Evolutionary conservation across 306 rosid genomes (phyloP), one percentile per base, ranked within the genome.

Genomic region (Dryas octopetala): DNA sequence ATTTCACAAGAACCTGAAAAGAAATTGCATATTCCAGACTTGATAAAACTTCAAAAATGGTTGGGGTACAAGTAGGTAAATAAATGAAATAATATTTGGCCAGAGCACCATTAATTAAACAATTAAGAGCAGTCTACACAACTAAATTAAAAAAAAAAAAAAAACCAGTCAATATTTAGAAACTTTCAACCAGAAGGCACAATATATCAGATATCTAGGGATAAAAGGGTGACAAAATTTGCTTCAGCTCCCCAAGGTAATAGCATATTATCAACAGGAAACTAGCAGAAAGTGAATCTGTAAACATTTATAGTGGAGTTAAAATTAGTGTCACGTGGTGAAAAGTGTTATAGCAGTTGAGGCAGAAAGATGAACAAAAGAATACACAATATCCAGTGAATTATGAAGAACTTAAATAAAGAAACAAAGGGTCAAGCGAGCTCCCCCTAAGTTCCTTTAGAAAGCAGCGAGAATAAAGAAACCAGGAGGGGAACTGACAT

Each of bases 1-100:
- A 79, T 48, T 60, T 85, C 89, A 81, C 15, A 32, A 68, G 90
- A 79, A 76, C 87, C 97, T 90, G 88, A 57, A 79, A 83, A 57
- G 55, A 86, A 64, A 70, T 68, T 51, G 68, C 70, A 79, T 71
- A 68, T 66, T 28, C 64, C 53, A 60, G 58, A 55, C 52, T 61
- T 52, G 55, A n/a, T 57, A 70, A 63, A 26, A 70, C 59, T 60
- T 65, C 17, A 54, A 10, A 9, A 43, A 40, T 5, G 11, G 16
- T 70, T 0, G 32, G 26, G 26, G 59, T 4, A 23, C 59, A 68
- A 49, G 58, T 68, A 49, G 15, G 45, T 68, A 14, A 51, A 52
- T 16, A 51, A 38, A 16, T 40, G 3, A 69, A 69, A 52, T 16
- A 69, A n/a, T 5, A 7, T 32, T 15, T 14, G 3, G 47, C 8